Conservation (phyloP, 2,329 filamentous ascomycete genomes). For the Orbilia brochopaga region DNA sequence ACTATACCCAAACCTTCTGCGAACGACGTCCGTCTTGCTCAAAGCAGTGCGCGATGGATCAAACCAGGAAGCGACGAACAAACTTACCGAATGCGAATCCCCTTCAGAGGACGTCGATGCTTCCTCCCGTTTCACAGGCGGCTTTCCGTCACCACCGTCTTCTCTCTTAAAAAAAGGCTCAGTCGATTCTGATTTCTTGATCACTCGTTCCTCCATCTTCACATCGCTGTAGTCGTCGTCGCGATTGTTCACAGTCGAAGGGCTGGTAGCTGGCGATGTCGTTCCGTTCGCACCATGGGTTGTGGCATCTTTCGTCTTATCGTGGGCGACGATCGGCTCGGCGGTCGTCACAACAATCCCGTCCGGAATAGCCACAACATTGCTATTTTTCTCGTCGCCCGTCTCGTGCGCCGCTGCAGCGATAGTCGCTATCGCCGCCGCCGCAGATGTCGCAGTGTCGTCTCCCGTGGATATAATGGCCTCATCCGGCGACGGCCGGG, state of each 20-base stretch:
- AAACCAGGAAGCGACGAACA: constrained; percentile 48
- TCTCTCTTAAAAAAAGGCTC: neutral
- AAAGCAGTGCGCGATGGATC: constrained; percentile 14
- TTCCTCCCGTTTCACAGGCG: neutral
- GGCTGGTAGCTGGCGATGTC: constrained; percentile 27
- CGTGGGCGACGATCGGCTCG: constrained; percentile 18
- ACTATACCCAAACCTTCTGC: constrained; percentile 31
- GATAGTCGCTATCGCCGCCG: neutral
- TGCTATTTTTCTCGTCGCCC: neutral
- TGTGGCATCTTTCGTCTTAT: constrained; percentile 6
- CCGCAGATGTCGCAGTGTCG: neutral
- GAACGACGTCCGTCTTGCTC: constrained; percentile 35
- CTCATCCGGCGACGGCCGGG: constrained; percentile 50
- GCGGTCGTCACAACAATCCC: constrained; percentile 18
- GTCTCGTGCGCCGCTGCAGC: neutral
- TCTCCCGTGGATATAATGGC: constrained; percentile 45
- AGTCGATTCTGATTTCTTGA: neutral
- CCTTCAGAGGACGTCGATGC: neutral
- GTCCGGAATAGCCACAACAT: constrained; percentile 3
- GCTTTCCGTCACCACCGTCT: neutral
- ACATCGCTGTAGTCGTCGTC: constrained; percentile 14
- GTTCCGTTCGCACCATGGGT: constrained; percentile 10
- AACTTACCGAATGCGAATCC: constrained; percentile 23
- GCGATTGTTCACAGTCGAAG: constrained; percentile 13
- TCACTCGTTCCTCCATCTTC: neutral